Percentiles rank a stretch among this genome's conserved stretches.
These are phyloP conservation scores for Gastrolobium villosum DNA, from an alignment of 306 rosid genomes.

Conservation along the genomic window DNA sequence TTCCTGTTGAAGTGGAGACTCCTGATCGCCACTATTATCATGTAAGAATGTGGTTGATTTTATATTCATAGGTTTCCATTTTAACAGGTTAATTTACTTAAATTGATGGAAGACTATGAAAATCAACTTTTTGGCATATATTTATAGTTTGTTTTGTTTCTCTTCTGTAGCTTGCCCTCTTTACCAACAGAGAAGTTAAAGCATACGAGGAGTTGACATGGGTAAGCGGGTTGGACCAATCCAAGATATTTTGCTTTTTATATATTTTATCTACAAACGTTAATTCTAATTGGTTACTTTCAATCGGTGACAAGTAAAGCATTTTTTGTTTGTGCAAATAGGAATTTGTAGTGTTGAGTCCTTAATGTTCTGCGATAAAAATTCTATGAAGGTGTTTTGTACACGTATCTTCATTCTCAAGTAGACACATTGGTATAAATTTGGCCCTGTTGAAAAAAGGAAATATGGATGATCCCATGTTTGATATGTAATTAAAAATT, in stretches of 20 bases:
- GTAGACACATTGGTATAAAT: background rate
- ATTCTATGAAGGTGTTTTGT: background rate
- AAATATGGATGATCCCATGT: background rate
- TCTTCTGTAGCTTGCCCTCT: conserved; percentile 84
- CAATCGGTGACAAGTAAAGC: background rate
- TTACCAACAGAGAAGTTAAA: conserved; percentile 71
- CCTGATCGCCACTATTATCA: conserved; percentile 97
- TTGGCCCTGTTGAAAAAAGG: background rate
- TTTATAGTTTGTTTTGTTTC: conserved; percentile 33
- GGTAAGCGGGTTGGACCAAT: conserved; percentile 63
- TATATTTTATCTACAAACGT: conserved; percentile 28
- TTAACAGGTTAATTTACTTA: conserved; percentile 8
- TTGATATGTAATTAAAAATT: background rate
- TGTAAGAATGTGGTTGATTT: conserved; percentile 54
- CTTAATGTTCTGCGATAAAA: background rate
- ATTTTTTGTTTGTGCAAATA: conserved; percentile 1
- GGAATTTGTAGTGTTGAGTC: conserved; percentile 9
- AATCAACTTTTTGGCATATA: conserved; percentile 9
- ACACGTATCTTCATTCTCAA: background rate
- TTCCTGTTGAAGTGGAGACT: conserved; percentile 95
- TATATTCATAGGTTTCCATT: conserved; percentile 4
- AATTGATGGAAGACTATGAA: conserved; percentile 14
- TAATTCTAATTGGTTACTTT: conserved; percentile 32
- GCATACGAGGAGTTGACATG: conserved; percentile 91
- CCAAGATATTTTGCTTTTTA: conserved; percentile 17